Conservation (phyloP, 202 grass and related monocot genomes). For the Dendrocalamus latiflorus region DNA sequence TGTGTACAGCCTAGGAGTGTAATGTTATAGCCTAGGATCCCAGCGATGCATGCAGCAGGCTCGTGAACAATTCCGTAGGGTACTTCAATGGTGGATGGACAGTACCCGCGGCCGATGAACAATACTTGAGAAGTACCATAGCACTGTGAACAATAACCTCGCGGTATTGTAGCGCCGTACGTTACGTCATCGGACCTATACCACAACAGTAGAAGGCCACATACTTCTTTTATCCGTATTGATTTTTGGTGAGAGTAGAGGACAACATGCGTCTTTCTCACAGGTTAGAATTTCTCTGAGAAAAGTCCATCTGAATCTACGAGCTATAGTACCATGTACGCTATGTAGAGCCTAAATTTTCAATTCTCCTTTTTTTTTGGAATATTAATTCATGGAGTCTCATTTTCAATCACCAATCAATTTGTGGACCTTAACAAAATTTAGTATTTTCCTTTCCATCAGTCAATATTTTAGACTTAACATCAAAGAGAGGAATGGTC, state of each 20-base stretch:
- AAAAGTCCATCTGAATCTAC: not conserved
- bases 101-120: no score
- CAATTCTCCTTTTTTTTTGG: not conserved
- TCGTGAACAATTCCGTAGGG: no score
- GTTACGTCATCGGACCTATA: no score
- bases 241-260: not conserved
- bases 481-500: slow-evolving; percentile 1
- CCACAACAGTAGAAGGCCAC: not conserved
- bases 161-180: no score
- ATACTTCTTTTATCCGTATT: not conserved
- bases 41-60: no score
- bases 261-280: slow-evolving; percentile 8
- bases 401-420: slow-evolving; percentile 4
- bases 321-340: not conserved
- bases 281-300: not conserved
- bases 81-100: no score
- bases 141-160: no score
- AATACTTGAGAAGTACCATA: no score
- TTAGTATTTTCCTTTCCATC: not conserved
- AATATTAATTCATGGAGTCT: not conserved
- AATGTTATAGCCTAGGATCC: no score
- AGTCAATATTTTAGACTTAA: not conserved
- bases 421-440: slow-evolving; percentile 20
- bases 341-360: not conserved
- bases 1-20: no score